Evolutionary conservation across 495 filamentous ascomycete species (phyloP).

Genomic region (Penicillium alfredii): DNA sequence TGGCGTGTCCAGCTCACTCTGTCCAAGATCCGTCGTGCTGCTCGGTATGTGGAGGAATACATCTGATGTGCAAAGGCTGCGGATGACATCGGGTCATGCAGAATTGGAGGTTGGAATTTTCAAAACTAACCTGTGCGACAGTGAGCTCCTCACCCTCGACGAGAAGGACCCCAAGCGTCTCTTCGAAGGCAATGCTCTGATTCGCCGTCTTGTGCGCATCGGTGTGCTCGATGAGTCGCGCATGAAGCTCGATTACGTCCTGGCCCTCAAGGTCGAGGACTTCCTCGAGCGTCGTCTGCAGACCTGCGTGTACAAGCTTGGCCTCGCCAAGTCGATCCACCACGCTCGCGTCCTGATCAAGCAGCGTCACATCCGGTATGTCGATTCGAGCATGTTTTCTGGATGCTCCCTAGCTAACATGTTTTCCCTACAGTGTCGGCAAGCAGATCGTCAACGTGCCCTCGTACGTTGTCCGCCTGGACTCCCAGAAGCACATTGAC

Average conservation of each 20-base stretch:
- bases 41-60: slow-evolving; percentile 63
- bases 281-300: slow-evolving; percentile 99
- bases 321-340: slow-evolving; percentile 99
- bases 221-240: slow-evolving; percentile 99
- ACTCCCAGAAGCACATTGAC: slow-evolving; percentile 99
- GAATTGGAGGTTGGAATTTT: not conserved
- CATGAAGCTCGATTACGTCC: slow-evolving; percentile 99
- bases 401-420: slow-evolving; percentile 6
- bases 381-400: not conserved
- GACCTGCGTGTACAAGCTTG: slow-evolving; percentile 99
- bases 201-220: slow-evolving; percentile 98
- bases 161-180: slow-evolving; percentile 99
- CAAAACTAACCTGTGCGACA: too few relatives aligned
- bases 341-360: slow-evolving; percentile 99
- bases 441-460: slow-evolving; percentile 99
- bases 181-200: slow-evolving; percentile 99
- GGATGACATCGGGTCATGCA: not conserved
- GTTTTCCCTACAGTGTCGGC: slow-evolving; percentile 60
- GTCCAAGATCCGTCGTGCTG: slow-evolving; percentile 99
- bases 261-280: slow-evolving; percentile 95
- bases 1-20: slow-evolving; percentile 99
- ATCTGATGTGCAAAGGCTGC: not conserved
- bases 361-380: slow-evolving; percentile 92
- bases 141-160: slow-evolving; percentile 98
- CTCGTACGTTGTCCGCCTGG: slow-evolving; percentile 97